Evolutionary conservation across 225 moss, liverwort and hornwort species (phyloP), one percentile per base, ranked within the genome.

Genomic region (Antitrichia curtipendula): DNA sequence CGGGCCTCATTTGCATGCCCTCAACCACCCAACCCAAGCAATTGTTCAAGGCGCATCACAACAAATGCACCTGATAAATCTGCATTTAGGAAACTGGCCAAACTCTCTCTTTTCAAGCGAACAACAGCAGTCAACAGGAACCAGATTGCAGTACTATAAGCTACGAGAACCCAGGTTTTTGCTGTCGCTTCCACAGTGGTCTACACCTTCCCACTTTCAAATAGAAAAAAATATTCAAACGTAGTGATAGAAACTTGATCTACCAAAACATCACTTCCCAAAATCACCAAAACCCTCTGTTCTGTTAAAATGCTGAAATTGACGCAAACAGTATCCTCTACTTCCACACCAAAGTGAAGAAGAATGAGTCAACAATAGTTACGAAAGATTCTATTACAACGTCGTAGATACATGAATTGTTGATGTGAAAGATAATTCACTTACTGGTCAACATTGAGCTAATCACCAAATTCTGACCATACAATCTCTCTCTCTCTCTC

Each of bases 391-490:
- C 75, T 28, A 47, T 75, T 83, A 24, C 47, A 74, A 68, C 52
- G 27, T 47, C 56, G 12, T 62, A 70, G 68, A 45, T 75, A 62
- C 72, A 89, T 86, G 78, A 85, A 85, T 83, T 47, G 84, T 61
- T 54, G 13, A 31, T 34, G 27, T 76, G 86, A 54, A 81, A 61
- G 87, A 60, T 45, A 73, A 45, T 77, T 36, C 71, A 63, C 41
- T 62, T 70, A 29, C 56, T 58, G 77, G 85, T 82, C 87, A 85
- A 83, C 86, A 85, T 88, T 82, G 83, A 79, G 78, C 60, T 83
- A 82, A 23, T 73, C 85, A 86, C 52, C 88, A 87, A 87, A 86
- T 91, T 85, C 87, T 88, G 87, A 85, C 89, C 91, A 82, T 14
- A 76, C 59, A 74, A 88, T 75, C 56, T 53, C 72, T 47, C 41